A percentile compares a stretch with the other conserved stretches of the same genome.
phyloP scores from a whole-genome alignment of 768 basidiomycete genomes.

The Cystofilobasidium bisporidii region DNA sequence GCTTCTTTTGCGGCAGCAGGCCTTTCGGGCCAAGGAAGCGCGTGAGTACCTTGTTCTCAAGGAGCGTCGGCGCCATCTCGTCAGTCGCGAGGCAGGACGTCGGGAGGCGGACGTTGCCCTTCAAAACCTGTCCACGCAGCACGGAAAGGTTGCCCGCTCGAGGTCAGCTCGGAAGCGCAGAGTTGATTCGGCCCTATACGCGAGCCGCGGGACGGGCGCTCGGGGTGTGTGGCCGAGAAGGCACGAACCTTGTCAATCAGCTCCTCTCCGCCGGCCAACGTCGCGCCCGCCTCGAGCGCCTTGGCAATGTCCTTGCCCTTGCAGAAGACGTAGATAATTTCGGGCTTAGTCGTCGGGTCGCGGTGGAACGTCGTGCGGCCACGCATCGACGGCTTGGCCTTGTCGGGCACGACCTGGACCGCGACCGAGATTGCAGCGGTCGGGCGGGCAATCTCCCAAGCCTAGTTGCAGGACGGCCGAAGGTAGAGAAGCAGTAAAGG shows the following conservation, averaged over 20 bases:
- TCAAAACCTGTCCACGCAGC: conserved; percentile 52
- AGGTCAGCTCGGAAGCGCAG: neutral
- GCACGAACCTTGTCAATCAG: conserved; percentile 63
- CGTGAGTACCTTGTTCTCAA: conserved; percentile 48
- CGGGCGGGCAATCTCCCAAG: conserved; percentile 71
- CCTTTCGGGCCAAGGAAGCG: conserved; percentile 75
- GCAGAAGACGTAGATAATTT: conserved; percentile 83
- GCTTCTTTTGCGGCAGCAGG: conserved; percentile 86
- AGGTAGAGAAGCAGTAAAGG: too few species aligned
- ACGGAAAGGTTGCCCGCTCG: too few species aligned
- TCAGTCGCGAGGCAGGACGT: conserved; percentile 79
- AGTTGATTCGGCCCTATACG: neutral
- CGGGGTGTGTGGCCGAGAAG: too few species aligned
- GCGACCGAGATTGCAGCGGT: conserved; percentile 68
- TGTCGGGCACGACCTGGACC: conserved; percentile 66
- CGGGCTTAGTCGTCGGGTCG: conserved; percentile 56
- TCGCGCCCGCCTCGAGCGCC: conserved; percentile 77
- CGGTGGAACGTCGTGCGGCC: conserved; percentile 78
- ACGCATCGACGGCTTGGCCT: conserved; percentile 72
- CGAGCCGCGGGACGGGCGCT: too few species aligned
- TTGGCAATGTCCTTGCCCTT: conserved; percentile 65
- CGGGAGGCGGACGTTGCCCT: conserved; percentile 56
- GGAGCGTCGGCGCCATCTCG: conserved; percentile 64
- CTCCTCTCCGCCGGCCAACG: conserved; percentile 82
- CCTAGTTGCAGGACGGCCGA: too few species aligned